Conservation (phyloP, 306 rosid genomes). For the Calophaca sinica region DNA sequence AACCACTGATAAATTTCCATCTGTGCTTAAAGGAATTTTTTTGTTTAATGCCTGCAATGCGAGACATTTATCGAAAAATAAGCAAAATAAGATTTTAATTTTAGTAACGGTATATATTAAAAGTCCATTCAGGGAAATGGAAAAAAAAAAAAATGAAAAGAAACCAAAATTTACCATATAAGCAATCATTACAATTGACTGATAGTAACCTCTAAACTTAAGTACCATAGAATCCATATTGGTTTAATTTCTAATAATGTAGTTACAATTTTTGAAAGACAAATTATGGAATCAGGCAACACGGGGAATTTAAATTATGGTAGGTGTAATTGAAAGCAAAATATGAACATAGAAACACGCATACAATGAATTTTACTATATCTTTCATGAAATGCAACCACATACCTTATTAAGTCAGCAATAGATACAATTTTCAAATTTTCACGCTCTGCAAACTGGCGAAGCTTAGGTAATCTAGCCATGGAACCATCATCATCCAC, state of each 20-base stretch:
- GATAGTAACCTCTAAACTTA: slow-evolving; percentile 14
- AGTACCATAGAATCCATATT: slow-evolving; percentile 9
- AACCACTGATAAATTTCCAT: slow-evolving; percentile 3
- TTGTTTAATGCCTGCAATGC: slow-evolving; percentile 6
- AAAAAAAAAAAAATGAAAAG: neutral
- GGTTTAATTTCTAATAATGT: slow-evolving; percentile 10
- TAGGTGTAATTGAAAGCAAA: slow-evolving; percentile 22
- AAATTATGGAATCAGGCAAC: slow-evolving; percentile 20
- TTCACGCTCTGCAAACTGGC: slow-evolving; percentile 70
- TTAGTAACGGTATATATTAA: neutral
- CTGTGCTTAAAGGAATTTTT: neutral
- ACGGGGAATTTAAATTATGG: slow-evolving; percentile 19
- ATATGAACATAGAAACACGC: slow-evolving; percentile 12
- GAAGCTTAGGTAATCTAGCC: slow-evolving; percentile 96
- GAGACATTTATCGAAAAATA: slow-evolving; percentile 23
- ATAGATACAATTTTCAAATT: slow-evolving; percentile 90
- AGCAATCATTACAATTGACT: slow-evolving; percentile 20
- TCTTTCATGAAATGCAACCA: slow-evolving; percentile 8
- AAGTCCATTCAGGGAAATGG: slow-evolving; percentile 20
- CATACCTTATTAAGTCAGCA: slow-evolving; percentile 90
- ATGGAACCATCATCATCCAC: slow-evolving; percentile 99
- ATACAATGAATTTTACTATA: slow-evolving; percentile 2
- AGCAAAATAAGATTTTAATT: slow-evolving; percentile 6
- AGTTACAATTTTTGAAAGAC: slow-evolving; percentile 14
- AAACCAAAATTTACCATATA: neutral